Percentiles rank a stretch among this genome's conserved stretches.
Conservation (phyloP, 2,329 filamentous ascomycete genomes). For the Nemania sp. region DNA sequence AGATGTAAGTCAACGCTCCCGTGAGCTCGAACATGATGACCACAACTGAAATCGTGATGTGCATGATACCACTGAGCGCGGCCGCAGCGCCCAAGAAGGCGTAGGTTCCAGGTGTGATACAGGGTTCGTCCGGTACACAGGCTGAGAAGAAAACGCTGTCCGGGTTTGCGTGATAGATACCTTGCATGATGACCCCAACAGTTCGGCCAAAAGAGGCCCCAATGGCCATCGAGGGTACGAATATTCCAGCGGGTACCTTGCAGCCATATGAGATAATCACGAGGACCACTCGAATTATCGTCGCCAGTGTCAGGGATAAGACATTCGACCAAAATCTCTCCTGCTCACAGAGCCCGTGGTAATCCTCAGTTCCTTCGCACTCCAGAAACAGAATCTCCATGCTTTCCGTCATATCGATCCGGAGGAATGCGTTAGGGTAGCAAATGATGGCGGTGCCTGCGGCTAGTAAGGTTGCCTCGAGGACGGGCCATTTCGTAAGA, state of each 20-base stretch:
- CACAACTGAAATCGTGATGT: constrained; percentile 93
- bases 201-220: constrained; percentile 92
- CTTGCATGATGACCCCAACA: constrained; percentile 92
- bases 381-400: constrained; percentile 98
- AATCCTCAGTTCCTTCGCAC: constrained; percentile 86
- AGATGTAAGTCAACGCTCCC: constrained; percentile 93
- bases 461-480: constrained; percentile 85
- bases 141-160: constrained; percentile 82
- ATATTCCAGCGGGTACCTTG: constrained; percentile 97
- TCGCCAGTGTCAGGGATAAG: constrained; percentile 76
- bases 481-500: constrained; percentile 78
- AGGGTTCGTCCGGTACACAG: constrained; percentile 88
- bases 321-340: constrained; percentile 79
- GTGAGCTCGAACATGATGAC: constrained; percentile 99
- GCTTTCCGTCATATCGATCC: constrained; percentile 98
- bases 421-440: constrained; percentile 92
- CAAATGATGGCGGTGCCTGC: constrained; percentile 87
- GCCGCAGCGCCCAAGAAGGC: constrained; percentile 93
- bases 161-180: constrained; percentile 83
- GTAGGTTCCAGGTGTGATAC: constrained; percentile 96
- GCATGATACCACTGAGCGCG: constrained; percentile 94
- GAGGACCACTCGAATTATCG: constrained; percentile 77
- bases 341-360: constrained; percentile 83
- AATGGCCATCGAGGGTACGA: constrained; percentile 97
- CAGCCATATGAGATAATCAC: constrained; percentile 97